Percentiles rank a stretch among this genome's conserved stretches.
These are phyloP conservation scores for Coemansia sp. DNA, from an alignment of 192 early-diverging fungal genomes.

Conservation along the genomic window DNA sequence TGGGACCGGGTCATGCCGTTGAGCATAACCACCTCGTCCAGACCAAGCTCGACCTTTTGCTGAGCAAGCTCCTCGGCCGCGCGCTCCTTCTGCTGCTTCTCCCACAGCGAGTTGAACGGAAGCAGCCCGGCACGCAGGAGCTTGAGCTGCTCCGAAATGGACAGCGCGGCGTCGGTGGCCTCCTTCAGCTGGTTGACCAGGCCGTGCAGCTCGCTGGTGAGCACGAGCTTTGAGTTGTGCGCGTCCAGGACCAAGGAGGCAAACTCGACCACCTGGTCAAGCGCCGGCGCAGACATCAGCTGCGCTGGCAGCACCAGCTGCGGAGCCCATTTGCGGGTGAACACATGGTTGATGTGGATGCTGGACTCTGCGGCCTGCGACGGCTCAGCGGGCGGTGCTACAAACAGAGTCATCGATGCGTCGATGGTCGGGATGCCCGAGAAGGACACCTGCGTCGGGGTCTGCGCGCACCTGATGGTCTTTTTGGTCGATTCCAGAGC, in stretches of 20 bases:
- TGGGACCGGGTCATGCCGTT: conserved; percentile 51
- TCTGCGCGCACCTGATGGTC: conserved; percentile 17
- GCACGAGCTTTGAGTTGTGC: conserved; percentile 42
- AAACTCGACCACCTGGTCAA: conserved; percentile 33
- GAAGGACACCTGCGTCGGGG: background rate
- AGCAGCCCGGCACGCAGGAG: conserved; percentile 38
- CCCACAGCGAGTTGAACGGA: conserved; percentile 45
- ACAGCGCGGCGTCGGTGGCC: conserved; percentile 34
- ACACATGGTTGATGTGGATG: conserved; percentile 21
- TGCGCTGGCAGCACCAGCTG: conserved; percentile 25
- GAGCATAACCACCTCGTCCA: conserved; percentile 51
- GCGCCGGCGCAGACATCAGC: conserved; percentile 34
- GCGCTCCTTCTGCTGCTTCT: conserved; percentile 45
- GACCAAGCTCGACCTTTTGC: conserved; percentile 45
- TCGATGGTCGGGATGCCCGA: conserved; percentile 37
- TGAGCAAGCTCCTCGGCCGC: conserved; percentile 33
- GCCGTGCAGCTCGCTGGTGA: conserved; percentile 30
- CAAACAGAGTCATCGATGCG: conserved; percentile 33
- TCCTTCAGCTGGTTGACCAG: conserved; percentile 39
- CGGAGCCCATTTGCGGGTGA: conserved; percentile 49
- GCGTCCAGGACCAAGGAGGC: conserved; percentile 43
- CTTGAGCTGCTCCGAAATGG: conserved; percentile 52
- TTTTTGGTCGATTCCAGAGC: conserved; percentile 2
- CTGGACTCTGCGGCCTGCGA: conserved; percentile 12
- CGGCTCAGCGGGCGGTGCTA: background rate